A percentile compares a stretch with the other conserved stretches of the same genome.
phyloP scores from a whole-genome alignment of 1,139 yeast species.

The Nakaseomyces kungkrabaensis region DNA sequence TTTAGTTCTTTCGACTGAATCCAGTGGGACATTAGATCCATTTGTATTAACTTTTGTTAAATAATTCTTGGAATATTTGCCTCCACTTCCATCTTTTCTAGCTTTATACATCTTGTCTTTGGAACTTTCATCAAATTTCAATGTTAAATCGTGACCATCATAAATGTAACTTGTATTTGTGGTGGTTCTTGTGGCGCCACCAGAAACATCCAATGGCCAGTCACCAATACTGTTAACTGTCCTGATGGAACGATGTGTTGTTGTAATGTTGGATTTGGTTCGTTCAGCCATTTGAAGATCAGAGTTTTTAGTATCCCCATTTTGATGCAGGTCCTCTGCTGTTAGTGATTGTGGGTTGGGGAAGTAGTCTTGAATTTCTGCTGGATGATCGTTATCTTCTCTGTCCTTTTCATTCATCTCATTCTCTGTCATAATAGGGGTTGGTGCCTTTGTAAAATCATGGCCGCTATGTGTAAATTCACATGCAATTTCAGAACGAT shows the following conservation, averaged over 20 bases:
- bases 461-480: not conserved
- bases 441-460: not conserved
- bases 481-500: slow-evolving; percentile 1
- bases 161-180: not conserved
- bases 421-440: not conserved
- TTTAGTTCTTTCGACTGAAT: slow-evolving; percentile 22
- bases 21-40: slow-evolving; percentile 11
- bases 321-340: not conserved
- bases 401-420: not conserved
- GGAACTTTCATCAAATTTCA: slow-evolving; percentile 2
- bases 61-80: slow-evolving; percentile 8
- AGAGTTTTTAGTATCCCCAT: not conserved
- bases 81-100: slow-evolving; percentile 4
- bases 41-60: slow-evolving; percentile 10
- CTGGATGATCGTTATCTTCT: not conserved
- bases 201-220: slow-evolving; percentile 17
- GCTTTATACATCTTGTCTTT: not conserved
- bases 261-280: slow-evolving; percentile 19
- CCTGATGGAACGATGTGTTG: slow-evolving; percentile 25
- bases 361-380: not conserved
- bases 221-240: slow-evolving; percentile 25
- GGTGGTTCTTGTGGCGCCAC: slow-evolving; percentile 6
- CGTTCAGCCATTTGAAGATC: slow-evolving; percentile 19
- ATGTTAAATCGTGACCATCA: not conserved
- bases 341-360: not conserved